A percentile compares a stretch with the other conserved stretches of the same genome.
phyloP scores from a whole-genome alignment of 2,329 filamentous ascomycete genomes.

The Hypoxylon rubiginosum region DNA sequence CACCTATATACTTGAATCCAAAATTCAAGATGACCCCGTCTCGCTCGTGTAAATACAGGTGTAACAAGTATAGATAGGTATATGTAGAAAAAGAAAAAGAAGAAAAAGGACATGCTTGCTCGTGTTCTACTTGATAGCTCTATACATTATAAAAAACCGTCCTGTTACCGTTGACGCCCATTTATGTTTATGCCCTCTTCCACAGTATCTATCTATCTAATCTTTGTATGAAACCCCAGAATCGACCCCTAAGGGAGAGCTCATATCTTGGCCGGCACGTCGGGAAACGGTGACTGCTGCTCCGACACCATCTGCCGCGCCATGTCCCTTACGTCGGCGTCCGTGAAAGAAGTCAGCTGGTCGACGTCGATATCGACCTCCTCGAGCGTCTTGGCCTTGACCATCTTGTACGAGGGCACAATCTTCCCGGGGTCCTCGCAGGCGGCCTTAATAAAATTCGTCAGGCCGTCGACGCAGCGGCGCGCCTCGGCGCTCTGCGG shows the following conservation, averaged over 20 bases:
- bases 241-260: neutral
- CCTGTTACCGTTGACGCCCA: neutral
- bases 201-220: neutral
- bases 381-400: slow-evolving; percentile 66
- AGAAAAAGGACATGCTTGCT: neutral
- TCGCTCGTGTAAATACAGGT: neutral
- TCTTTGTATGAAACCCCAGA: neutral
- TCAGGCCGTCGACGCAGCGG: slow-evolving; percentile 69
- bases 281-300: slow-evolving; percentile 34
- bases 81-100: neutral
- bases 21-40: neutral
- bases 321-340: slow-evolving; percentile 59
- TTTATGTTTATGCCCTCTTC: neutral
- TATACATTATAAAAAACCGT: neutral
- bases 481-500: slow-evolving; percentile 59
- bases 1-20: neutral
- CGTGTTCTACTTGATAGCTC: neutral
- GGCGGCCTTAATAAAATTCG: slow-evolving; percentile 65
- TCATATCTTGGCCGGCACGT: slow-evolving; percentile 40
- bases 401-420: slow-evolving; percentile 57
- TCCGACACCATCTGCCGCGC: slow-evolving; percentile 51
- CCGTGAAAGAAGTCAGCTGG: slow-evolving; percentile 58
- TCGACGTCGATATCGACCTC: slow-evolving; percentile 62
- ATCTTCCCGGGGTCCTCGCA: slow-evolving; percentile 54
- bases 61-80: neutral